Base-by-base conservation (phyloP, 345 rosid genomes). In the Combretum micranthum region DNA sequence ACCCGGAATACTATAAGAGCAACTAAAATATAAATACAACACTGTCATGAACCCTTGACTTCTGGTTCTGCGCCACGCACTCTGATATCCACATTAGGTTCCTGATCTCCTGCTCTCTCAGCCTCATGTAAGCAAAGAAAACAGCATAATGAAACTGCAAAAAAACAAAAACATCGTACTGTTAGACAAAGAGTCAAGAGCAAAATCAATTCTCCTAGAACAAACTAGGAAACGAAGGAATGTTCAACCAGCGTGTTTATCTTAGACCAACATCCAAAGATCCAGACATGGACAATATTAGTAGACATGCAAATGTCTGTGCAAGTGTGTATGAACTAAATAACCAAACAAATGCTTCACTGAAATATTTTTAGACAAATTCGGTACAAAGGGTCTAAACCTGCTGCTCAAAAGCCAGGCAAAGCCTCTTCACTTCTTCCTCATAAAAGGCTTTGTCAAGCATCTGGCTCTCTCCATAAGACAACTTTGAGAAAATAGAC, bases 21-120 rank as follows among this genome's bases (percentile, higher is more conserved):
- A 7, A 32, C 39, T 32, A 4, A 56, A 53, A 59, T 57, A 89
- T 93, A 76, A 82, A 89, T 67, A 89, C 94, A 1, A 89, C 99
- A 47, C 96, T 93, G 80, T 93, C 99, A 56, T 93, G 99, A 63
- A 93, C 96, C 72, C 99, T 85, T 0, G 99, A 85, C 65, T 93
- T 93, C 74, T 93, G 99, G 74, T 89, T 90, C 81, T 90, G 99
- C 2, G 99, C 99, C 59, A 93, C 99, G 57, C 99, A 93, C 64
- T 93, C 97, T 0, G 96, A 89, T 64, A 93, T 83, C 99, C 99
- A 93, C 99, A 87, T 93, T 72, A 93, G 70, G 64, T 93, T 93
- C 78, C 99, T 81, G 60, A 89, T 87, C 90, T 93, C 99, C 70
- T 93, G 99, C 88, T 93, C 97, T 54, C 95, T 82, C 81, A 93